Evolutionary conservation across 495 filamentous ascomycete genomes (phyloP).

Genomic region (Astrocystis sublimbata): DNA sequence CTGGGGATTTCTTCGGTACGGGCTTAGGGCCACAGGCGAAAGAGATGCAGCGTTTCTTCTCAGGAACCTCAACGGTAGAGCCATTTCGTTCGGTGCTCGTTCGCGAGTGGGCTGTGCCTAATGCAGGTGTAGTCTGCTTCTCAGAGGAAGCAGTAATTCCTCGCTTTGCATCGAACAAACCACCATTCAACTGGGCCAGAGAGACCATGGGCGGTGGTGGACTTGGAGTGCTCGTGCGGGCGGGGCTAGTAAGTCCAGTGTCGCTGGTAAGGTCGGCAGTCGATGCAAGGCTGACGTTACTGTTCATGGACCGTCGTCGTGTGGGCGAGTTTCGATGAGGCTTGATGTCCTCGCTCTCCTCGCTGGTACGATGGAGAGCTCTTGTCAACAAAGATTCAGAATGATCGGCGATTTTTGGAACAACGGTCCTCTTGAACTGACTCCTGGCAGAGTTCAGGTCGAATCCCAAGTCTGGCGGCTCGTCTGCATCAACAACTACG

Average conservation of each 20-base stretch:
- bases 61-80: conserved; percentile 34
- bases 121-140: background rate
- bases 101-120: conserved; percentile 17
- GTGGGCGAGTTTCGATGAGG: conserved; percentile 20
- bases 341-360: conserved; percentile 40
- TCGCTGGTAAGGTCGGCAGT: conserved; percentile 89
- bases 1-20: conserved; percentile 30
- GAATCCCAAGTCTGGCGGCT: conserved; percentile 39
- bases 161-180: conserved; percentile 28
- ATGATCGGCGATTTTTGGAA: conserved; percentile 48
- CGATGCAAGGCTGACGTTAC: conserved; percentile 74
- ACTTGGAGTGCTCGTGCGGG: conserved; percentile 84
- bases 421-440: conserved; percentile 43
- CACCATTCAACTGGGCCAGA: conserved; percentile 23
- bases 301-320: conserved; percentile 70
- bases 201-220: conserved; percentile 63
- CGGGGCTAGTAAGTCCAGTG: conserved; percentile 85
- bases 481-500: conserved; percentile 35
- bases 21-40: conserved; percentile 75
- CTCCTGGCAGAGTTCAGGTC: conserved; percentile 13
- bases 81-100: conserved; percentile 23
- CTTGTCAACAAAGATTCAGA: conserved; percentile 79
- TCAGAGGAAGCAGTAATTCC: conserved; percentile 17
- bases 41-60: conserved; percentile 80
- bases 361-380: conserved; percentile 68